Evolutionary conservation across 164 flowering plant species (phyloP).

Genomic region (Vitis rupestris): DNA sequence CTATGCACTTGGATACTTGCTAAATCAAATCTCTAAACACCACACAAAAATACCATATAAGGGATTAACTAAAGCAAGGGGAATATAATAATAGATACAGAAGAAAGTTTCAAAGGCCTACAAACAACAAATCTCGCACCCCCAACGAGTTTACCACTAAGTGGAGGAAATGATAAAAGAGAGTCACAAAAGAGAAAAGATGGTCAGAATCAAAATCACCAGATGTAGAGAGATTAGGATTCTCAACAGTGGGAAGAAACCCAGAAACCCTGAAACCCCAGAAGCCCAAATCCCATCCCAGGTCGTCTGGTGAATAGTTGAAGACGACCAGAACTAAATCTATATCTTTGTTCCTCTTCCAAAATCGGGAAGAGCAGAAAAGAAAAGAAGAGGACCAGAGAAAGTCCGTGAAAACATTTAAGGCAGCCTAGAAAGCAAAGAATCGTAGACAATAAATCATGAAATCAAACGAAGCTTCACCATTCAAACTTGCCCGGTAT

Average conservation of each 20-base stretch:
- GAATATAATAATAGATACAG: not conserved
- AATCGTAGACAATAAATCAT: not conserved
- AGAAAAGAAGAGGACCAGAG: not conserved
- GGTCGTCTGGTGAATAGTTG: too few species aligned
- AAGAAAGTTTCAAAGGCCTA: not conserved
- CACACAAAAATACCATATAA: not conserved
- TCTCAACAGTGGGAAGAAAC: too few species aligned
- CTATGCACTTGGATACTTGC: slow-evolving; percentile 2
- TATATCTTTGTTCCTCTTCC: too few species aligned
- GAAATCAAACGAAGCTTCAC: not conserved
- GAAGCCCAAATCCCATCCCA: too few species aligned
- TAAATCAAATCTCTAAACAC: slow-evolving; percentile 2
- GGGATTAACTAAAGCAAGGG: not conserved
- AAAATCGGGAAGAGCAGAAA: not conserved
- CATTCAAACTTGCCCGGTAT: too few species aligned
- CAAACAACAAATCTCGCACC: not conserved
- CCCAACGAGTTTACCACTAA: not conserved
- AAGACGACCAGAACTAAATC: too few species aligned
- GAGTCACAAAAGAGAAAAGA: too few species aligned
- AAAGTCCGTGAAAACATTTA: not conserved
- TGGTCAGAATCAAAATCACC: too few species aligned
- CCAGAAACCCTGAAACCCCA: too few species aligned
- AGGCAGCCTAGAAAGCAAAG: not conserved
- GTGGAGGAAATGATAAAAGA: too few species aligned
- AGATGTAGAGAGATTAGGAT: too few species aligned